Conservation (phyloP, 2,329 filamentous ascomycete genomes). For the Fusarium duplospermum region DNA sequence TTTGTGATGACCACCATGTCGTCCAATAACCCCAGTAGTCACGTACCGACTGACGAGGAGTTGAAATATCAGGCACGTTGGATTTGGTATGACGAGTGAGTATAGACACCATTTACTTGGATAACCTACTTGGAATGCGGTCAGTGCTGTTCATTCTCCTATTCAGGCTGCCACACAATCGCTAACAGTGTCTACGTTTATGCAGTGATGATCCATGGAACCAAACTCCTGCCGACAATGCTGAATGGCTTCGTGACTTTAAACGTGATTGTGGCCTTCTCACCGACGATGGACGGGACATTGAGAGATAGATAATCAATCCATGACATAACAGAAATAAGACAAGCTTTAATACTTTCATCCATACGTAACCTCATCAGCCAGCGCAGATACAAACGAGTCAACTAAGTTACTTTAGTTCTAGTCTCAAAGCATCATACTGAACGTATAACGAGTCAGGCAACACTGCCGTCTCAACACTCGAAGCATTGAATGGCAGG, state of each 20-base stretch:
- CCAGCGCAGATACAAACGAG: not conserved
- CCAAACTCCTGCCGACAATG: not conserved
- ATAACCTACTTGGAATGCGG: not conserved
- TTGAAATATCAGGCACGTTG: slow-evolving; percentile 46
- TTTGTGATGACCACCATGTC: slow-evolving; percentile 41
- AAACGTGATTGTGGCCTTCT: not conserved
- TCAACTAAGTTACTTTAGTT: slow-evolving; percentile 52
- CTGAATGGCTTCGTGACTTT: not conserved
- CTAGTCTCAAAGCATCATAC: slow-evolving; percentile 71
- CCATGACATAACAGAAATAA: not conserved
- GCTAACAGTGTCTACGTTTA: not conserved
- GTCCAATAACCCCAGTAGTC: slow-evolving; percentile 38
- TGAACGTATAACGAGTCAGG: slow-evolving; percentile 68
- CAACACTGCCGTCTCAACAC: slow-evolving; percentile 67
- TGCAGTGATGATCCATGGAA: not conserved
- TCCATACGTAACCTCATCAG: not conserved
- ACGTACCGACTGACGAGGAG: slow-evolving; percentile 48
- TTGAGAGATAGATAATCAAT: not conserved
- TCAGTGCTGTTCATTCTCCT: not conserved
- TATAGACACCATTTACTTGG: not conserved
- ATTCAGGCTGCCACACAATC: not conserved
- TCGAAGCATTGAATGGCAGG: slow-evolving; percentile 68
- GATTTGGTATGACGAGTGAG: slow-evolving; percentile 43
- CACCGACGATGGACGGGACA: not conserved
- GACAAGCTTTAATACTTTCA: not conserved